These are phyloP conservation scores for Talaromyces liani DNA, from an alignment of 495 filamentous ascomycete species.

Conservation along the genomic window DNA sequence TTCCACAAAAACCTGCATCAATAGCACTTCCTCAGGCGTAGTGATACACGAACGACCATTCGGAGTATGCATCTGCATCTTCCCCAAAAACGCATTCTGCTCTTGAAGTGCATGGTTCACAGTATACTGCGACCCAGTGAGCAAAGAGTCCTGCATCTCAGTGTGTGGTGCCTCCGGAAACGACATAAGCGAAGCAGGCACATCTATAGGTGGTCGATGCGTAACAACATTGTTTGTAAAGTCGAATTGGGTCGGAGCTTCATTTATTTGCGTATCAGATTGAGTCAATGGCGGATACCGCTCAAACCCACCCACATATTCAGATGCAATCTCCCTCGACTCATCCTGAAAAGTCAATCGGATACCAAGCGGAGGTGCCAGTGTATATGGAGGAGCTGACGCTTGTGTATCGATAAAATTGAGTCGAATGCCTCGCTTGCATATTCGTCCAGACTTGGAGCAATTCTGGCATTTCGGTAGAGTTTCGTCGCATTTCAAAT, in stretches of 20 bases:
- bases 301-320: conserved; percentile 76
- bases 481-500: conserved; percentile 79
- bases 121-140: conserved; percentile 19
- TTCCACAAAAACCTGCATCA: conserved; percentile 87
- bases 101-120: conserved; percentile 23
- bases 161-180: conserved; percentile 22
- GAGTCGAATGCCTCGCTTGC: conserved; percentile 78
- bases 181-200: conserved; percentile 31
- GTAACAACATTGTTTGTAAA: conserved; percentile 22
- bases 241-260: conserved; percentile 31
- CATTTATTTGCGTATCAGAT: conserved; percentile 21
- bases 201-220: conserved; percentile 33
- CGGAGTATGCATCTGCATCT: conserved; percentile 10
- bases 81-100: conserved; percentile 17
- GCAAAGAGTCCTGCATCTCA: conserved; percentile 18
- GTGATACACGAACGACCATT: conserved; percentile 50
- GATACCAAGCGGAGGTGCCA: conserved; percentile 58
- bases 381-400: conserved; percentile 55
- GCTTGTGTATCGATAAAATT: conserved; percentile 89
- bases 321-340: conserved; percentile 82
- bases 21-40: conserved; percentile 66
- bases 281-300: conserved; percentile 56
- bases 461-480: conserved; percentile 79
- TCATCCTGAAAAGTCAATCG: conserved; percentile 79
- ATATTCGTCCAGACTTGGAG: conserved; percentile 75